These are phyloP conservation scores for Rhytidiadelphus loreus DNA, from an alignment of 225 moss, liverwort and hornwort genomes.

Conservation along the genomic window DNA sequence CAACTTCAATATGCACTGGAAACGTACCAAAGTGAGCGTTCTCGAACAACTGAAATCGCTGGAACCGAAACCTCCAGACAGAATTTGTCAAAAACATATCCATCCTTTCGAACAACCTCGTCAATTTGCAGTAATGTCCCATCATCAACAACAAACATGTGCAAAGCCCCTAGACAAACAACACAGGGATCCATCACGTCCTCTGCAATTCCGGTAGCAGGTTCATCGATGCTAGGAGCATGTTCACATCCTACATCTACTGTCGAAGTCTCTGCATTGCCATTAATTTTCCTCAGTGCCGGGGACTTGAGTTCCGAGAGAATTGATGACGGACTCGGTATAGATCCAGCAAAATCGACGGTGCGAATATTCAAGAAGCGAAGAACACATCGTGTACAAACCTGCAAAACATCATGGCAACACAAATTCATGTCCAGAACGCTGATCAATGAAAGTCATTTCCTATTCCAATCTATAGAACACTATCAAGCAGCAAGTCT, in stretches of 20 bases:
- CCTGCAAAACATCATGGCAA: slow-evolving; percentile 34
- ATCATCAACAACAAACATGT: slow-evolving; percentile 30
- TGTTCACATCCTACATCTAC: background rate
- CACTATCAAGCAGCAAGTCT: background rate
- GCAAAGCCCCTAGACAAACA: slow-evolving; percentile 65
- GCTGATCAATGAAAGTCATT: background rate
- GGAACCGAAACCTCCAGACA: slow-evolving; percentile 93
- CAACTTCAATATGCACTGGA: background rate
- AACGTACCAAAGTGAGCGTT: slow-evolving; percentile 79
- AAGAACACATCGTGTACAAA: slow-evolving; percentile 84
- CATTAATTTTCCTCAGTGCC: background rate
- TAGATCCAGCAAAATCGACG: slow-evolving; percentile 48
- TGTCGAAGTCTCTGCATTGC: background rate
- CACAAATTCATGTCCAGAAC: background rate
- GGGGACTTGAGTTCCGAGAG: slow-evolving; percentile 17
- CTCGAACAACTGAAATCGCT: slow-evolving; percentile 69
- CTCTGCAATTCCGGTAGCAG: background rate
- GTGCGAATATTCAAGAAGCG: slow-evolving; percentile 67
- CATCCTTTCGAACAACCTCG: slow-evolving; percentile 47
- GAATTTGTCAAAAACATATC: slow-evolving; percentile 57
- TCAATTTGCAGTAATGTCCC: slow-evolving; percentile 25
- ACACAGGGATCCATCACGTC: slow-evolving; percentile 36
- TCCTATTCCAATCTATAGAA: background rate
- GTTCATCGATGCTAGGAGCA: background rate
- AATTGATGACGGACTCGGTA: slow-evolving; percentile 48